A percentile compares a stretch with the other conserved stretches of the same genome.
phyloP scores from a whole-genome alignment of 2,329 filamentous ascomycete species.

The Sclerotinia minor region DNA sequence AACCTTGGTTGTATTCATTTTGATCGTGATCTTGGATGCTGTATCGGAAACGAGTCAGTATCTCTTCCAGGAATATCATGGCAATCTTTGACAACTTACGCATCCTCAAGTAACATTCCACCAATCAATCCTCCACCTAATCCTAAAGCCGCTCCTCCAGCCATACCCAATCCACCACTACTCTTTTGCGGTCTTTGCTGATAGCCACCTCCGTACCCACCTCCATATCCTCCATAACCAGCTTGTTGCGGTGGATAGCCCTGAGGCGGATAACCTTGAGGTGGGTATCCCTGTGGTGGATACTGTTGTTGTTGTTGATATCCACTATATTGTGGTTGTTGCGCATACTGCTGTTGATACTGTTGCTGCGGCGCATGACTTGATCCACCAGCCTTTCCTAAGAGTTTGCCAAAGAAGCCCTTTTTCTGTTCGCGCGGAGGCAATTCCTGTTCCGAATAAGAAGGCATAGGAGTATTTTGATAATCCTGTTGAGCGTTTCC shows the following conservation, averaged over 20 bases:
- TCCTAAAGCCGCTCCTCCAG: slow-evolving; percentile 74
- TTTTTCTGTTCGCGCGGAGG: slow-evolving; percentile 47
- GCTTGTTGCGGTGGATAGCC: slow-evolving; percentile 40
- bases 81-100: slow-evolving; percentile 38
- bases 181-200: slow-evolving; percentile 47
- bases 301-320: slow-evolving; percentile 41
- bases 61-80: neutral
- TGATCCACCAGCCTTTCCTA: slow-evolving; percentile 42
- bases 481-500: slow-evolving; percentile 34
- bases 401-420: slow-evolving; percentile 54
- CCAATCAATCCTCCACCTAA: slow-evolving; percentile 79
- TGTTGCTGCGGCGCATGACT: slow-evolving; percentile 36
- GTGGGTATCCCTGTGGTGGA: slow-evolving; percentile 40
- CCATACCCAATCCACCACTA: slow-evolving; percentile 60
- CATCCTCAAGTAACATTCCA: slow-evolving; percentile 69
- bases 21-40: slow-evolving; percentile 60
- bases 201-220: slow-evolving; percentile 35
- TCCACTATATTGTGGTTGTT: slow-evolving; percentile 23
- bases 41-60: slow-evolving; percentile 1
- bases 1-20: slow-evolving; percentile 56
- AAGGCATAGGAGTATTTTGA: slow-evolving; percentile 37
- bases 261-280: slow-evolving; percentile 43
- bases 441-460: slow-evolving; percentile 41
- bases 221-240: slow-evolving; percentile 42
- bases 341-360: slow-evolving; percentile 31